phyloP scores from a whole-genome alignment of 768 basidiomycete species.

The Ephemerocybe angulata region DNA sequence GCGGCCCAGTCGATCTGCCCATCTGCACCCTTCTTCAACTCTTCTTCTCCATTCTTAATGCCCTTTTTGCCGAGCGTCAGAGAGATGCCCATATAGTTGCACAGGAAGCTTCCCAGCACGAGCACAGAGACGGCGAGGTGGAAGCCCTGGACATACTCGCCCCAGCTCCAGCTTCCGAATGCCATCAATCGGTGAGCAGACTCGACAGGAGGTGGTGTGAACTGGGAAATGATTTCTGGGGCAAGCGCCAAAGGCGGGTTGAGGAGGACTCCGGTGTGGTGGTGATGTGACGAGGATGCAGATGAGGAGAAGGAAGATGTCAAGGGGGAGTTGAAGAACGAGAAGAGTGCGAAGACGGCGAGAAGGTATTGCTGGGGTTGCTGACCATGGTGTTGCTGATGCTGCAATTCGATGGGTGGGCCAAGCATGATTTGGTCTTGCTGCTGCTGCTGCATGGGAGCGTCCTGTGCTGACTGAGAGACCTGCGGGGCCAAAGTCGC shows the following conservation, averaged over 20 bases:
- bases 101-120: constrained; percentile 53
- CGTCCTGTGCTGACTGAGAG: constrained; percentile 10
- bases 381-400: constrained; percentile 18
- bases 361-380: constrained; percentile 62
- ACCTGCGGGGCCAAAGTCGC: constrained; percentile 9
- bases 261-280: constrained; percentile 55
- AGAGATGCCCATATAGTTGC: constrained; percentile 32
- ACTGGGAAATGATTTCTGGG: constrained; percentile 29
- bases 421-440: constrained; percentile 18
- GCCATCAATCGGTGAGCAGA: constrained; percentile 14
- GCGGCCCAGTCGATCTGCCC: constrained; percentile 25
- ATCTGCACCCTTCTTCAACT: constrained; percentile 3
- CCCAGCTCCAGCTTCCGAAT: constrained; percentile 39
- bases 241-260: constrained; percentile 35
- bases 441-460: constrained; percentile 1
- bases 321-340: constrained; percentile 77
- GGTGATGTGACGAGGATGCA: constrained; percentile 31
- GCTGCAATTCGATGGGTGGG: neutral
- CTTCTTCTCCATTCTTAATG: constrained; percentile 1
- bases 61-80: constrained; percentile 15
- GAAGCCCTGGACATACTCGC: constrained; percentile 55
- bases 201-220: constrained; percentile 20
- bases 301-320: constrained; percentile 38
- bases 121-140: constrained; percentile 64
- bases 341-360: constrained; percentile 80